Evolutionary conservation across 306 rosid species (phyloP), one percentile per base, ranked within the genome.

Genomic region (Astragalus membranaceus): DNA sequence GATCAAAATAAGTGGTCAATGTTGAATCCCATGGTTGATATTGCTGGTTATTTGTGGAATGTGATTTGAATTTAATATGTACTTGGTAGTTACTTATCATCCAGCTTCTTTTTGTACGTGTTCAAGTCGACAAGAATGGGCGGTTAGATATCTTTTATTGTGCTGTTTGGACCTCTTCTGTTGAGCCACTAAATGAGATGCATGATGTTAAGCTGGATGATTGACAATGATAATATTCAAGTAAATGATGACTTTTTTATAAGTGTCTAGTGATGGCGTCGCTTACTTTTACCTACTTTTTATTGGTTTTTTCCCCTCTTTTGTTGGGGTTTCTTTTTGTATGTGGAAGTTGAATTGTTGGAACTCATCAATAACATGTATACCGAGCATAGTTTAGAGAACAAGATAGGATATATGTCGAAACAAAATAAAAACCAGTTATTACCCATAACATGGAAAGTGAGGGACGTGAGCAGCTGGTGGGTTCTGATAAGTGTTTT

Each of bases 401-500:
- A 76, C 58, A 75, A 48, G 61, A 66, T 49, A 79, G 73, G 81
- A 75, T 72, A 71, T 73, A 64, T 79, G 56, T 78, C 58, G 33
- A 77, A 81, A 73, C 67, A 74, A 83, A 75, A 75, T 70, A 71
- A 70, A 81, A 83, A 60, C 78, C 88, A 73, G 75, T 78, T 85
- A 81, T 87, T 84, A 84, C 88, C 88, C 84, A 64, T 81, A 65
- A 67, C 78, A 69, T 73, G 98, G 87, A 86, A 85, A 94, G 84
- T 74, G 85, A 91, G 91, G 90, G 90, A 85, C 85, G 88, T 82
- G 87, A 89, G 83, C 97, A 87, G 99, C 89, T 95, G 92, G 79
- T 83, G 84, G 81, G 85, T 85, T 87, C 93, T 74, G 87, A 85
- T 90, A 78, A 86, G 87, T 90, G 85, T 86, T 85, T 90, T 79